phyloP scores from a whole-genome alignment of 306 rosid genomes.

The Hylodesmum podocarpum region DNA sequence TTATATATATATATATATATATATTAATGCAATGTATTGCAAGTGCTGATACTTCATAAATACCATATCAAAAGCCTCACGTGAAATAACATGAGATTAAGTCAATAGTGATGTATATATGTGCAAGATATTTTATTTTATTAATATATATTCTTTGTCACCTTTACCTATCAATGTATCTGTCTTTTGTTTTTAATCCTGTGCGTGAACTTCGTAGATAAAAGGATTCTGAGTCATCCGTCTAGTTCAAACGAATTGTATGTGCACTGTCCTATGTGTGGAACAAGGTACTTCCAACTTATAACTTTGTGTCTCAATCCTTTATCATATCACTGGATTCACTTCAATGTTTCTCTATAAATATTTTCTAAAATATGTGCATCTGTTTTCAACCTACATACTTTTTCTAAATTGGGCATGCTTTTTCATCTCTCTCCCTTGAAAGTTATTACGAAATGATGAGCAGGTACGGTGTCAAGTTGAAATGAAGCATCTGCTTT shows the following conservation, averaged over 20 bases:
- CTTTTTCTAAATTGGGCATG: too few species aligned
- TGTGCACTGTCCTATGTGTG: not conserved
- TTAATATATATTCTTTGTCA: not conserved
- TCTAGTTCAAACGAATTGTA: not conserved
- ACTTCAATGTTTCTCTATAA: too few species aligned
- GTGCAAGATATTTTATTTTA: not conserved
- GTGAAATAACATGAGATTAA: not conserved
- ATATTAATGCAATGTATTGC: not conserved
- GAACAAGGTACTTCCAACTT: too few species aligned
- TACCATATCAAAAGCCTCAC: not conserved
- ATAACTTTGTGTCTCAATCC: too few species aligned
- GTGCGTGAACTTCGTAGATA: not conserved
- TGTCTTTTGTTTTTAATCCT: not conserved
- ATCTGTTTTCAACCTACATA: too few species aligned
- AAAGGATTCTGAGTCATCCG: not conserved
- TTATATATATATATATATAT: too few species aligned
- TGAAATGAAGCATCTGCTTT: too few species aligned
- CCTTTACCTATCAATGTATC: not conserved
- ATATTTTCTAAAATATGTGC: too few species aligned
- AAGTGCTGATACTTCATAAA: not conserved
- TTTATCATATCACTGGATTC: too few species aligned
- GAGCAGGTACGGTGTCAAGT: too few species aligned
- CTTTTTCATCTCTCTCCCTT: too few species aligned
- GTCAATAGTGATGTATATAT: not conserved
- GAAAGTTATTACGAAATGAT: too few species aligned